Evolutionary conservation across 108 stramenopile genomes (phyloP).

Genomic region (Cyclostephanos tholiformis): DNA sequence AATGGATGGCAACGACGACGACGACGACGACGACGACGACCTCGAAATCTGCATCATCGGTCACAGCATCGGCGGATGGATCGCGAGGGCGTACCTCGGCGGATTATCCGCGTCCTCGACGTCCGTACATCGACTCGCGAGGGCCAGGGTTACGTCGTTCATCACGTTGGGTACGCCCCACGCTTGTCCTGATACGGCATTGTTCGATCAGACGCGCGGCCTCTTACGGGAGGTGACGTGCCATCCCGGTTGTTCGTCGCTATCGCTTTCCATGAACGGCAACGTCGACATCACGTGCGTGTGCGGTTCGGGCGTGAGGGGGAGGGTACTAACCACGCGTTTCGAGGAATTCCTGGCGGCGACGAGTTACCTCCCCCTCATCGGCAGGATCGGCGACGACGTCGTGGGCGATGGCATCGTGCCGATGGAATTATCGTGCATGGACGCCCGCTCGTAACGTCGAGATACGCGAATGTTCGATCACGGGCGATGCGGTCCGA

Average conservation of each 20-base stretch:
- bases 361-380: slow-evolving; percentile 67
- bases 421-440: slow-evolving; percentile 68
- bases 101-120: slow-evolving; percentile 65
- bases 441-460: slow-evolving; percentile 71
- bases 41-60: slow-evolving; percentile 65
- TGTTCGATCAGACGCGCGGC: slow-evolving; percentile 82
- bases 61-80: slow-evolving; percentile 83
- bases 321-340: slow-evolving; percentile 55
- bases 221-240: slow-evolving; percentile 62
- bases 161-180: slow-evolving; percentile 81
- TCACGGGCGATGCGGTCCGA: slow-evolving; percentile 55
- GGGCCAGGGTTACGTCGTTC: slow-evolving; percentile 52
- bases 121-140: slow-evolving; percentile 47
- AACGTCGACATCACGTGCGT: slow-evolving; percentile 66
- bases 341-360: slow-evolving; percentile 73
- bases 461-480: slow-evolving; percentile 51
- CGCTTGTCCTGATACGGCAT: slow-evolving; percentile 57
- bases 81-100: slow-evolving; percentile 74
- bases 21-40: slow-evolving; percentile 44
- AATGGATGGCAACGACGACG: too few relatives aligned
- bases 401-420: slow-evolving; percentile 76
- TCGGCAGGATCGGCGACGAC: slow-evolving; percentile 43
- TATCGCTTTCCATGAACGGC: slow-evolving; percentile 52
- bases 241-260: slow-evolving; percentile 52
- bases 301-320: slow-evolving; percentile 52